phyloP scores from a whole-genome alignment of 2,329 filamentous ascomycete species.

The Cadophora luteo-olivacea region DNA sequence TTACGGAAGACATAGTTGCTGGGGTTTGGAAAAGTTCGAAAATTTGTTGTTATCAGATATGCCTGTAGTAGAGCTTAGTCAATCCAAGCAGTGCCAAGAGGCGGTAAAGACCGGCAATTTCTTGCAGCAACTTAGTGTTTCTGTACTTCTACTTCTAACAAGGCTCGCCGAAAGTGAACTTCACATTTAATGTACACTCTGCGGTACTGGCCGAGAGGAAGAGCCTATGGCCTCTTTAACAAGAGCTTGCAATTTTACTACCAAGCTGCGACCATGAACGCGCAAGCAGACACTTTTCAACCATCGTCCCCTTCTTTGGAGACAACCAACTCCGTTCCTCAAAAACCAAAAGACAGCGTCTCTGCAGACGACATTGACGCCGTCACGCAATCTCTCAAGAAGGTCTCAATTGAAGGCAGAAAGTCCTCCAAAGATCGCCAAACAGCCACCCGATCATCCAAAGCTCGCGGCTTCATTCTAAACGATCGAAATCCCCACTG shows the following conservation, averaged over 20 bases:
- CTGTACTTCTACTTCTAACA: not conserved
- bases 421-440: not conserved
- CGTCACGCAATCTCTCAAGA: constrained; percentile 17
- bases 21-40: not conserved
- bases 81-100: not conserved
- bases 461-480: not conserved
- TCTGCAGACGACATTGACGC: constrained; percentile 8
- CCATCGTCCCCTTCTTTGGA: not conserved
- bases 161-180: not conserved
- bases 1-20: constrained; percentile 39
- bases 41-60: not conserved
- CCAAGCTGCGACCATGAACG: constrained; percentile 12
- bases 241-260: not conserved
- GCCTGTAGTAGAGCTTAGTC: not conserved
- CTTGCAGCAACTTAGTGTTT: not conserved
- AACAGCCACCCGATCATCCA: not conserved
- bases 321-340: not conserved
- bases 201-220: not conserved
- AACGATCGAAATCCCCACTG: not conserved
- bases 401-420: constrained; percentile 6
- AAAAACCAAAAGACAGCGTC: not conserved
- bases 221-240: constrained; percentile 3
- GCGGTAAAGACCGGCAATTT: constrained; percentile 4
- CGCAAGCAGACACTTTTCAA: constrained; percentile 10
- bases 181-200: constrained; percentile 2